Percentiles rank a stretch among this genome's conserved stretches.
These are phyloP conservation scores for Orbilia ellipsospora DNA, from an alignment of 2,329 filamentous ascomycete genomes.

Conservation along the genomic window DNA sequence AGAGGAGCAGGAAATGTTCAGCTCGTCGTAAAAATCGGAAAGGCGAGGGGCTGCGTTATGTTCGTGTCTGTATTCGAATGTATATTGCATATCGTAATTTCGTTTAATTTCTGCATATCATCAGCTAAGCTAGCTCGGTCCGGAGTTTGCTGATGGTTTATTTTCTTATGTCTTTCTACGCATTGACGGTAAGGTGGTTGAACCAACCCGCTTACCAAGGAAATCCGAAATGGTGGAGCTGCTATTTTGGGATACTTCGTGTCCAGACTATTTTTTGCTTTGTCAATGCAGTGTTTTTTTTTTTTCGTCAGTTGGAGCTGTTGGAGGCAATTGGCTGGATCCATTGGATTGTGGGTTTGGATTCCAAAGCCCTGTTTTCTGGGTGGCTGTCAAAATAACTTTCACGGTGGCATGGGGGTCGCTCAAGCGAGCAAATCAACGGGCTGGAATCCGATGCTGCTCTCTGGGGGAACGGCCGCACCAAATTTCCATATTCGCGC, in stretches of 20 bases:
- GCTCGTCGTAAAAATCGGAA: constrained; percentile 10
- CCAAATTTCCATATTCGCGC: constrained; percentile 54
- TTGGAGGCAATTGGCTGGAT: neutral
- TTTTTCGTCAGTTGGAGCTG: neutral
- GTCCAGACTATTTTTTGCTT: constrained; percentile 23
- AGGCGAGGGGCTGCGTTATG: neutral
- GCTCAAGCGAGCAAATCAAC: constrained; percentile 42
- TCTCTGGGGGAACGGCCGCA: constrained; percentile 32
- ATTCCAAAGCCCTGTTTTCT: neutral
- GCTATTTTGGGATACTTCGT: constrained; percentile 38
- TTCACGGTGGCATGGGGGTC: neutral
- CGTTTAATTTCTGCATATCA: constrained; percentile 41
- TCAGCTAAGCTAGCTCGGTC: constrained; percentile 6
- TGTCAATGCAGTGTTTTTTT: constrained; percentile 15
- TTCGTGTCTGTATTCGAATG: neutral
- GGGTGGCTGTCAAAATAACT: constrained; percentile 16
- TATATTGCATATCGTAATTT: constrained; percentile 46
- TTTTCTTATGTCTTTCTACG: no score
- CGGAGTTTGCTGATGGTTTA: constrained; percentile 1
- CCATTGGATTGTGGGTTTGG: neutral
- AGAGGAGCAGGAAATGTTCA: neutral
- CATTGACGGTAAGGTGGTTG: no score
- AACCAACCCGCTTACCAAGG: no score
- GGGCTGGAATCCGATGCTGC: constrained; percentile 2
- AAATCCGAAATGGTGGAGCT: constrained; percentile 33